A percentile compares a stretch with the other conserved stretches of the same genome.
phyloP scores from a whole-genome alignment of 805 yeast genomes.

The Zygosaccharomyces lentus region DNA sequence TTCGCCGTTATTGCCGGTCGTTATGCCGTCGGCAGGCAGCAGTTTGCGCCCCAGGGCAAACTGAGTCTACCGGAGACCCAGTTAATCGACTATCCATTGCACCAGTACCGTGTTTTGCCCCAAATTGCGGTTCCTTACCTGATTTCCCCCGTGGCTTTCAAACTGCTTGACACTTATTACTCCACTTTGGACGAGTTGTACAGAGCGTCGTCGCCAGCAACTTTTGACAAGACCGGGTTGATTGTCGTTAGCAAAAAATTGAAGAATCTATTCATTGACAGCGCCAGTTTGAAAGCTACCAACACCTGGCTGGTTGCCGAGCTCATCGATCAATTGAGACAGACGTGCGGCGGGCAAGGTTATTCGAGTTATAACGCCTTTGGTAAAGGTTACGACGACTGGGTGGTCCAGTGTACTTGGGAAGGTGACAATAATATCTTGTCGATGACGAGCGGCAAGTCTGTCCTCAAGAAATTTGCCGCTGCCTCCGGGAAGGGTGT shows the following conservation, averaged over 20 bases:
- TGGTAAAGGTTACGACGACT: conserved; percentile 83
- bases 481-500: conserved; percentile 37
- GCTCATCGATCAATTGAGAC: conserved; percentile 84
- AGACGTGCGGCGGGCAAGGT: conserved; percentile 95
- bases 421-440: conserved; percentile 93
- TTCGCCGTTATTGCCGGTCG: conserved; percentile 80
- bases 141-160: conserved; percentile 64
- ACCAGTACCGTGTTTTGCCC: conserved; percentile 86
- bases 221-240: conserved; percentile 48
- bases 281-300: conserved; percentile 85
- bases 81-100: conserved; percentile 80
- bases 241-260: conserved; percentile 42
- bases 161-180: conserved; percentile 51
- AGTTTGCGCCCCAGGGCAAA: conserved; percentile 50
- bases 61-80: conserved; percentile 49
- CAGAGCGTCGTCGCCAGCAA: conserved; percentile 41
- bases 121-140: conserved; percentile 74
- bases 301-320: conserved; percentile 81
- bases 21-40: conserved; percentile 86
- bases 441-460: conserved; percentile 79
- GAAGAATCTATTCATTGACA: conserved; percentile 75
- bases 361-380: conserved; percentile 90
- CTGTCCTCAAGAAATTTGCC: conserved; percentile 44
- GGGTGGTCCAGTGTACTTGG: conserved; percentile 99
- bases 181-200: conserved; percentile 51